These are phyloP conservation scores for Atkinsonella hypoxylon DNA, from an alignment of 2,329 filamentous ascomycete genomes.

Conservation along the genomic window DNA sequence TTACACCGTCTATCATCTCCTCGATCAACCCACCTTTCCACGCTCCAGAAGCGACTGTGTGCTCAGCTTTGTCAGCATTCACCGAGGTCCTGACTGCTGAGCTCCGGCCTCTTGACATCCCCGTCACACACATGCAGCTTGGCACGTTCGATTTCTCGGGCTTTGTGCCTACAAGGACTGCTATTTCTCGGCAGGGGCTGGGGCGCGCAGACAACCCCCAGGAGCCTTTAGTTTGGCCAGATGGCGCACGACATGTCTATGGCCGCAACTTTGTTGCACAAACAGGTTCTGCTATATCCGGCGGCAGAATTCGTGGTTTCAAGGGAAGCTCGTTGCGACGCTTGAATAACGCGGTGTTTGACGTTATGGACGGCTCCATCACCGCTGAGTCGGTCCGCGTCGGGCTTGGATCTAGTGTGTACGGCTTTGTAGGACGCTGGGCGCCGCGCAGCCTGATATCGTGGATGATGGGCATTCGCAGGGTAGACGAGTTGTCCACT, in stretches of 20 bases:
- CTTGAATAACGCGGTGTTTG: slow-evolving; percentile 80
- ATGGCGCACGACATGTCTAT: slow-evolving; percentile 47
- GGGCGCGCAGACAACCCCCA: slow-evolving; percentile 31
- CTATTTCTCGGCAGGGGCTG: slow-evolving; percentile 20
- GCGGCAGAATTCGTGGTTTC: slow-evolving; percentile 44
- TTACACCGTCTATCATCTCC: slow-evolving; percentile 72
- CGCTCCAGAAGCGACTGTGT: slow-evolving; percentile 75
- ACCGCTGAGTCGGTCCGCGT: slow-evolving; percentile 58
- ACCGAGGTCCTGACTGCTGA: slow-evolving; percentile 70
- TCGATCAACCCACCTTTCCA: slow-evolving; percentile 70
- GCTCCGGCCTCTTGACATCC: slow-evolving; percentile 61
- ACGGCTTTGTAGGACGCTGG: slow-evolving; percentile 75
- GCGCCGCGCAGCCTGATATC: slow-evolving; percentile 67
- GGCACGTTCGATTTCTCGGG: slow-evolving; percentile 79
- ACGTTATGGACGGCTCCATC: slow-evolving; percentile 62
- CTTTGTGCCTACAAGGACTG: slow-evolving; percentile 37
- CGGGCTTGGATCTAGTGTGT: slow-evolving; percentile 72
- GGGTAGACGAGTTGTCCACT: slow-evolving; percentile 42
- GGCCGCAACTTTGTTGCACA: slow-evolving; percentile 48
- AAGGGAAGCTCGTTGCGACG: slow-evolving; percentile 63
- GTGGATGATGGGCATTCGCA: slow-evolving; percentile 81
- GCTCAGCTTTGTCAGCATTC: slow-evolving; percentile 77
- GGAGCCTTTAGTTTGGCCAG: slow-evolving; percentile 50
- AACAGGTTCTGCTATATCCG: slow-evolving; percentile 41
- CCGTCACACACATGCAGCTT: slow-evolving; percentile 78